phyloP scores from a whole-genome alignment of 2,329 filamentous ascomycete species.

The Allantophomopsis cytisporea region DNA sequence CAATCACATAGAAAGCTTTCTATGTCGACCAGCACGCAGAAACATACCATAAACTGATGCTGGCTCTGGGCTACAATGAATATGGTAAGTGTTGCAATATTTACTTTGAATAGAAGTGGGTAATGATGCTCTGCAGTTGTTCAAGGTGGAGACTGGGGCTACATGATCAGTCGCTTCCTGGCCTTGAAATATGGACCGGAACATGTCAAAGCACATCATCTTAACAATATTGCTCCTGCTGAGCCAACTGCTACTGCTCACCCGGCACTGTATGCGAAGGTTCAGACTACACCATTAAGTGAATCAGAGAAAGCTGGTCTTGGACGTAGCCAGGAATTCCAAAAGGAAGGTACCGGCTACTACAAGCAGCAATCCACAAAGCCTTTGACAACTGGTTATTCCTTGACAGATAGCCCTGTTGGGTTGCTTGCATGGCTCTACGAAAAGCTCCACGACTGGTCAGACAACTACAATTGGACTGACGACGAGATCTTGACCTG shows the following conservation, averaged over 20 bases:
- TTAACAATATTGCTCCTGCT: constrained; percentile 37
- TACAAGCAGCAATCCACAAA: constrained; percentile 47
- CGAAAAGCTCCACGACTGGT: constrained; percentile 71
- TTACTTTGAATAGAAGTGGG: too few relatives aligned
- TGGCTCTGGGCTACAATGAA: constrained; percentile 47
- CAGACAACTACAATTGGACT: constrained; percentile 57
- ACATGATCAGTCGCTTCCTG: constrained; percentile 48
- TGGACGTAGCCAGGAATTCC: constrained; percentile 24
- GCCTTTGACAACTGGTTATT: constrained; percentile 61
- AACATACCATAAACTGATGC: constrained; percentile 54
- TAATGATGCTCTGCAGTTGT: constrained; percentile 15
- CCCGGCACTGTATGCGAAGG: constrained; percentile 40
- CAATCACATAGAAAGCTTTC: constrained; percentile 35
- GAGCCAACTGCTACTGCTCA: constrained; percentile 35
- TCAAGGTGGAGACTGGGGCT: constrained; percentile 63
- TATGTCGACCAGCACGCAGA: constrained; percentile 47
- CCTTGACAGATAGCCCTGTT: constrained; percentile 54
- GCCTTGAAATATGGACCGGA: constrained; percentile 39
- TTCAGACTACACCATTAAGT: constrained; percentile 36
- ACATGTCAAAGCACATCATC: constrained; percentile 42
- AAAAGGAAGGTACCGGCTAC: constrained; percentile 41
- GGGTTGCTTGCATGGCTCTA: constrained; percentile 66
- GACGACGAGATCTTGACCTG: constrained; percentile 67
- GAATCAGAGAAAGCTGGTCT: constrained; percentile 23
- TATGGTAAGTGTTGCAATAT: constrained; percentile 23